Base-by-base conservation (phyloP, 202 grass and related monocot species). In the Panicum hallii region DNA sequence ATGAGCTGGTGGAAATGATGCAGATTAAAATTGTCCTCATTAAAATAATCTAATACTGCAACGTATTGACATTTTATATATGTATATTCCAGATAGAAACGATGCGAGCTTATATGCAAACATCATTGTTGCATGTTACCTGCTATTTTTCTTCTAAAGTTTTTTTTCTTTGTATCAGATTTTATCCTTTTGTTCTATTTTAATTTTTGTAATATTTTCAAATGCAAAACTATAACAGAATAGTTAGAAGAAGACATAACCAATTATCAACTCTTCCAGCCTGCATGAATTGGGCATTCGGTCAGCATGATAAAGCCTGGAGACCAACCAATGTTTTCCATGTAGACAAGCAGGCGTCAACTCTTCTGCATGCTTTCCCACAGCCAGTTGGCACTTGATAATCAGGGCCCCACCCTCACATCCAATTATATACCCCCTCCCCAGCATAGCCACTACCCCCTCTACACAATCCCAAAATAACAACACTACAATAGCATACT, bases 331-430 rank as follows among this genome's bases (percentile, higher is more conserved):
- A 66, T 83, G 81, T 73, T 85, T 82, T 91, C 69, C 74, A 46
- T 63, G 53, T 63, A 60, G 64, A 32, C 56, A 56, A 64, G 78
- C 86, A 89, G 67, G 84, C 87, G 84, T 85, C 90, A 93, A 93
- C 88, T 77, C 67, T 75, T 86, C 78, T 92, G 44, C 48, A 83
- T 91, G 36, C 34, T 89, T 90, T 77, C 86, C 62, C 88, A 90
- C 90, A 60, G 42, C 80, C 8, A 73, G 68, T 87, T 57, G 70
- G 14, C 54, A 78, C 80, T 79, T 81, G 64, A 88, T 76, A 84
- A 85, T 52, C 75, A 74, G 47, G 55, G n/a, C 34, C 85, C 75
- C 62, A 16, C 42, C 56, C 23, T 20, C 88, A 91, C 86, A 81
- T 70, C 79, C 75, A 81, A 84, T 82, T 80, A 84, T 79, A 84